phyloP scores from a whole-genome alignment of 106 monocot species.

The Acorus calamus region DNA sequence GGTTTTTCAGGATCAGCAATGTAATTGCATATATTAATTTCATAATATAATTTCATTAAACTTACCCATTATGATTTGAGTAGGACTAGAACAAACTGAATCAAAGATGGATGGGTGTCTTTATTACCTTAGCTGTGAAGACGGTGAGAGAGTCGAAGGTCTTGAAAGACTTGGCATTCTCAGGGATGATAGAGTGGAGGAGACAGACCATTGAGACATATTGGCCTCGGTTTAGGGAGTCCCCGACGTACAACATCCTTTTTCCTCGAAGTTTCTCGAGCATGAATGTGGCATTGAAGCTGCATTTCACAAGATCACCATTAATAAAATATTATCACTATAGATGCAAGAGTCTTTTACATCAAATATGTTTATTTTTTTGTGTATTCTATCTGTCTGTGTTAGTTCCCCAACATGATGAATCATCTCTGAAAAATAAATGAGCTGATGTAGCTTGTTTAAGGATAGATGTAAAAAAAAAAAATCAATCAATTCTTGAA shows the following conservation, averaged over 20 bases:
- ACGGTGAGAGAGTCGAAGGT: slow-evolving; percentile 4
- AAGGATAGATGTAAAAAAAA: no score
- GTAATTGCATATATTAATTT: no score
- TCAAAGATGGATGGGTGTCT: background rate
- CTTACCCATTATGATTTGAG: background rate
- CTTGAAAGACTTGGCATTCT: background rate
- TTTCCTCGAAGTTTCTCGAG: slow-evolving; percentile 13
- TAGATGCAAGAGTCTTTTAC: background rate
- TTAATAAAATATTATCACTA: background rate
- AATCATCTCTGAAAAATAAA: no score
- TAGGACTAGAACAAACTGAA: background rate
- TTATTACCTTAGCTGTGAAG: slow-evolving; percentile 15
- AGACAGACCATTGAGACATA: slow-evolving; percentile 25
- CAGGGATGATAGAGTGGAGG: slow-evolving; percentile 1
- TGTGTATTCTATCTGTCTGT: no score
- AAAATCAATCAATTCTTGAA: no score
- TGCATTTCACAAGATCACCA: background rate
- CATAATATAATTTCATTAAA: no score
- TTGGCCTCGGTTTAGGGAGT: slow-evolving; percentile 19
- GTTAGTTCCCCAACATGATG: no score
- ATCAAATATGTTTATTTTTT: no score
- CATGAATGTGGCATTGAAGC: slow-evolving; percentile 9
- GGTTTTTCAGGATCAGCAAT: no score
- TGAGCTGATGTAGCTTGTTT: no score
- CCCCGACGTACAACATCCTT: slow-evolving; percentile 19